These are phyloP conservation scores for Metroxylon sagu DNA, from an alignment of 176 grass and related monocot genomes.

Conservation along the genomic window DNA sequence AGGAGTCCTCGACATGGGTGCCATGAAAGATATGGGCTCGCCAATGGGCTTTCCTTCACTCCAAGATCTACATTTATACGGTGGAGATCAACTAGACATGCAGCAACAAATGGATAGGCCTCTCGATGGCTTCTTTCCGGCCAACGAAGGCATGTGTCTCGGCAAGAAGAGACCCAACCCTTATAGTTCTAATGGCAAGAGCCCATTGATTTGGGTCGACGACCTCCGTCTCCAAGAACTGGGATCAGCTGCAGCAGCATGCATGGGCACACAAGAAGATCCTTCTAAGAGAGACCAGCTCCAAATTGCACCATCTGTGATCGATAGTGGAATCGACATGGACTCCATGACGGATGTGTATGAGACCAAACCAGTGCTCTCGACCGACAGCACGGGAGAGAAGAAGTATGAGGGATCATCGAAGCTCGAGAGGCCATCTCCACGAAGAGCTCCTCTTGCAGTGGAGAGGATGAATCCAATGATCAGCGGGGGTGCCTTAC, in stretches of 20 bases:
- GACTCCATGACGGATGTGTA: slow-evolving; percentile 57
- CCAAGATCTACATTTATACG: slow-evolving; percentile 74
- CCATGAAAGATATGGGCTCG: slow-evolving; percentile 46
- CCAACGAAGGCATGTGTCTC: slow-evolving; percentile 34
- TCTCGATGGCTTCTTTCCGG: slow-evolving; percentile 50
- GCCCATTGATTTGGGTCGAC: slow-evolving; percentile 71
- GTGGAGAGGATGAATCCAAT: slow-evolving; percentile 55
- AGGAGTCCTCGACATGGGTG: slow-evolving; percentile 42
- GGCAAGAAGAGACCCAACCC: slow-evolving; percentile 50
- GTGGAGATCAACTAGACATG: slow-evolving; percentile 63
- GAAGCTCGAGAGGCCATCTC: slow-evolving; percentile 67
- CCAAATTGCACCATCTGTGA: slow-evolving; percentile 46
- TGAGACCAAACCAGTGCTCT: slow-evolving; percentile 61
- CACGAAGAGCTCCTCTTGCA: slow-evolving; percentile 47
- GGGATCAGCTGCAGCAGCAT: background rate
- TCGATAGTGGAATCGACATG: slow-evolving; percentile 46
- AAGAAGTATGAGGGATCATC: slow-evolving; percentile 40
- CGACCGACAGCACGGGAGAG: slow-evolving; percentile 54
- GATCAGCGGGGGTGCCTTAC: slow-evolving; percentile 34
- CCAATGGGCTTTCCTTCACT: slow-evolving; percentile 61
- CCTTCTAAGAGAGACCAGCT: slow-evolving; percentile 50
- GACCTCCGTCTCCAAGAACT: slow-evolving; percentile 29
- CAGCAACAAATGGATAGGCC: slow-evolving; percentile 73
- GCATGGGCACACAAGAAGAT: slow-evolving; percentile 21
- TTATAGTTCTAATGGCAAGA: slow-evolving; percentile 43